Evolutionary conservation across 192 early-diverging fungal genomes (phyloP), one percentile per base, ranked within the genome.

Genomic region (Podila verticillata): DNA sequence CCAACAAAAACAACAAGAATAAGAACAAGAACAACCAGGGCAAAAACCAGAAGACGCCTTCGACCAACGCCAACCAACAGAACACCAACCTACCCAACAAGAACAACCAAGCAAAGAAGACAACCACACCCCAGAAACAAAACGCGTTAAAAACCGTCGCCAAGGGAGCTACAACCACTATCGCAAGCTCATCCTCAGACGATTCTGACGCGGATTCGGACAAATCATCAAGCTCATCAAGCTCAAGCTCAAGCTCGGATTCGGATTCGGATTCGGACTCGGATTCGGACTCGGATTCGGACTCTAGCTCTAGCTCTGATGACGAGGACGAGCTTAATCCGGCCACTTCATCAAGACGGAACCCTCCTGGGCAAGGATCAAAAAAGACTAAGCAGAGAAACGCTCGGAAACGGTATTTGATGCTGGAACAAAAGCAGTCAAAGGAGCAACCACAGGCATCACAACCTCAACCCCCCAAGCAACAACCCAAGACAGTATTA

Each of bases 201-300:
- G n/a, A n/a, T n/a, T n/a, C n/a, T n/a, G 24, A 8, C 61, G 61
- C 60, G 26, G 17, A 19, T 15, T 47, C 44, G 44, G 60, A 28
- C 30, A n/a, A n/a, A n/a, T n/a, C n/a, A n/a, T n/a, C n/a, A n/a
- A n/a, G n/a, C n/a, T n/a, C n/a, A n/a, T n/a, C n/a, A n/a, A n/a
- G n/a, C n/a, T n/a, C 71, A 5, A 73, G 39, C 10, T 65, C 68
- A 5, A 39, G 32, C 36, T n/a, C n/a, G n/a, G 34, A 32, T 36
- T 68, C 73, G 3, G 47, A 63, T 8, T 54, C n/a, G 28, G 35
- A 61, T 29, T 20, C 47, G 58, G 57, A 44, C 20, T 70, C 68
- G 7, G 44, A 47, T 48, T 51, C 72, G 32, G 66, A 68, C 54
- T 59, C 56, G 3, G 57, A 39, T 44, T 66, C 72, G 13, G 63